phyloP scores from a whole-genome alignment of 495 filamentous ascomycete species.

The Xeromyces bisporus region DNA sequence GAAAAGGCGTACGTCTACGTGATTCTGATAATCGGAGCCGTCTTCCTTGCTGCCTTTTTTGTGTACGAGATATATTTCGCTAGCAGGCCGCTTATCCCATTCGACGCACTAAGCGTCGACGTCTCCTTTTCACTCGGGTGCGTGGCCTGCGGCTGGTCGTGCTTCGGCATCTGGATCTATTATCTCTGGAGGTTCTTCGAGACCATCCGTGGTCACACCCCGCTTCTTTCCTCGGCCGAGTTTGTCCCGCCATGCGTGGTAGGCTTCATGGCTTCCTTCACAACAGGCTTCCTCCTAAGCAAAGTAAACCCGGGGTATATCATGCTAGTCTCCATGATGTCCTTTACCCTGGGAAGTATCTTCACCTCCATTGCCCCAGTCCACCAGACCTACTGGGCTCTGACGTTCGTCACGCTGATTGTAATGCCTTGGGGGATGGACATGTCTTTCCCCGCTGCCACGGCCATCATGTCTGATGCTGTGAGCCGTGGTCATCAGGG shows the following conservation, averaged over 20 bases:
- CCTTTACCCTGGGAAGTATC: constrained; percentile 25
- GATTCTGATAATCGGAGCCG: constrained; percentile 25
- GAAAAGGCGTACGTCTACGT: constrained; percentile 26
- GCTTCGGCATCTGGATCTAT: constrained; percentile 32
- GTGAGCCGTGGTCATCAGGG: constrained; percentile 25
- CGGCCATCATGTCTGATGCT: constrained; percentile 18
- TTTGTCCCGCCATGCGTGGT: constrained; percentile 19
- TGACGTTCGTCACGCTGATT: constrained; percentile 16
- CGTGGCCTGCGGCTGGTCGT: constrained; percentile 30
- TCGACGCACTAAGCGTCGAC: constrained; percentile 19
- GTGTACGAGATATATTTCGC: constrained; percentile 21
- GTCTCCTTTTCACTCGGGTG: constrained; percentile 29
- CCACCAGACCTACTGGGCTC: constrained; percentile 38
- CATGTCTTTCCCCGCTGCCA: constrained; percentile 37
- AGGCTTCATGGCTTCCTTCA: constrained; percentile 23
- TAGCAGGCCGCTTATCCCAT: constrained; percentile 27
- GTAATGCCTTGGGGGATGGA: constrained; percentile 49
- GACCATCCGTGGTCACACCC: constrained; percentile 13
- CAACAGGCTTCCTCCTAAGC: constrained; percentile 25
- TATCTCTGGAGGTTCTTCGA: constrained; percentile 29
- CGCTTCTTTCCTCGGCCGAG: constrained; percentile 23
- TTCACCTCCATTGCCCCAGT: constrained; percentile 26
- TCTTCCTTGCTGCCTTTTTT: constrained; percentile 25
- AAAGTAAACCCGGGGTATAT: constrained; percentile 15
- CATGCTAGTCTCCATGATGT: constrained; percentile 27